Base-by-base conservation (phyloP, 2,329 filamentous ascomycete species). In the Sporothrix globosa region DNA sequence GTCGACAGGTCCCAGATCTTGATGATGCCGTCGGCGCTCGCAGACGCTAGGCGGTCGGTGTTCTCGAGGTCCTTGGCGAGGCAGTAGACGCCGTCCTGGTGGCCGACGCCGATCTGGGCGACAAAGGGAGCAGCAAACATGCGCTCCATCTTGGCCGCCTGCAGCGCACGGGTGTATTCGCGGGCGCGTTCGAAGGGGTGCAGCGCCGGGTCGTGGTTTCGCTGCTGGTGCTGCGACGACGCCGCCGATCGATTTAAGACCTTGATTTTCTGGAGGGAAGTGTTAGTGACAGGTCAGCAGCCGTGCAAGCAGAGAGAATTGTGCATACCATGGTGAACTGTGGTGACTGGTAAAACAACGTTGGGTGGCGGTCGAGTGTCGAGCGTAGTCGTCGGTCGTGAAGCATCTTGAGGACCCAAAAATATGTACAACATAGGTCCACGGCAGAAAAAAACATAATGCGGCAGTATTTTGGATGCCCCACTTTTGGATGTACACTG, bases 161-260 rank as follows among this genome's bases (percentile, higher is more conserved):
- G 86, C 74, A 87, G 80, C 9, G 85, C 85, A 69, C 85, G 83
- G 17, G 90, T 92, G 78, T 93, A 95, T 82, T 97, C 94, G 80
- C 93, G 85, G 61, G 94, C 94, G 77, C 93, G 87, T 81, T 97
- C 93, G 81, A 97, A 97, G 2, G 92, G 94, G 81, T 97, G 93
- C 72, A 95, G 86, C 54, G 92, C 90, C 39, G 94, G 91, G 81
- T 97, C 92, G 44, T 73, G 73, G 72, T 75, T 75, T 17, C 74
- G 73, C 61, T 73, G 72, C 69, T 73, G 72, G 70, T 74, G 74
- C 65, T 72, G 70, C 56, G 73, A 71, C 67, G 74, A 52, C 19
- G 69, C 70, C 46, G 72, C 58, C 39, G 73, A 53, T 13, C 74
- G 73, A 53, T 67, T 74, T 30, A 75, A 52, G 1, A 74, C 72